Percentiles rank a stretch among this genome's conserved stretches.
phyloP scores from a whole-genome alignment of 148 eudicot species.

The Rhododendron kiyosumense region DNA sequence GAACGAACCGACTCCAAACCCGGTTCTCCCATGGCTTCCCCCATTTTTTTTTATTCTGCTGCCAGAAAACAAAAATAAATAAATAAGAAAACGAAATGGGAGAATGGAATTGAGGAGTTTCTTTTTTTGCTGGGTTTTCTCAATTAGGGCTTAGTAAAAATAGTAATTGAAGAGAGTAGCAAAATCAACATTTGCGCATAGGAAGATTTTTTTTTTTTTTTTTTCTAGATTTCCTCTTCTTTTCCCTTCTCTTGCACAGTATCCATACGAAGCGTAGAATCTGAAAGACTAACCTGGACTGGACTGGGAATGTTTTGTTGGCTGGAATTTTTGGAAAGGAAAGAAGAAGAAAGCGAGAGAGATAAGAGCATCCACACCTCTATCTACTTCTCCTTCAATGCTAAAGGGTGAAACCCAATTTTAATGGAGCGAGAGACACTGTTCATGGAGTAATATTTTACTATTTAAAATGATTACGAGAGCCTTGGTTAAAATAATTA shows the following conservation, averaged over 20 bases:
- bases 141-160: background rate
- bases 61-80: background rate
- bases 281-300: background rate
- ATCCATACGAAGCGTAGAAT: background rate
- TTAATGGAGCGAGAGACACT: too few species aligned
- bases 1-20: constrained; percentile 42
- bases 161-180: background rate
- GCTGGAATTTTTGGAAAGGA: background rate
- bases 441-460: too few species aligned
- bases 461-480: too few species aligned
- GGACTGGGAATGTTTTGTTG: background rate
- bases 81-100: background rate
- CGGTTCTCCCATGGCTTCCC: constrained; percentile 30
- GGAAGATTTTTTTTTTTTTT: too few species aligned
- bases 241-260: background rate
- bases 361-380: too few species aligned
- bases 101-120: background rate
- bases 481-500: too few species aligned
- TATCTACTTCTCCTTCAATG: too few species aligned
- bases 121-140: background rate
- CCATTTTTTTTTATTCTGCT: constrained; percentile 10
- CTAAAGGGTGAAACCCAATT: too few species aligned
- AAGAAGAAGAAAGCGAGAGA: too few species aligned
- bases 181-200: background rate
- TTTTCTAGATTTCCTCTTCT: too few species aligned